Conservation (phyloP, 805 yeast genomes). For the Cyberlindnera veronae region DNA sequence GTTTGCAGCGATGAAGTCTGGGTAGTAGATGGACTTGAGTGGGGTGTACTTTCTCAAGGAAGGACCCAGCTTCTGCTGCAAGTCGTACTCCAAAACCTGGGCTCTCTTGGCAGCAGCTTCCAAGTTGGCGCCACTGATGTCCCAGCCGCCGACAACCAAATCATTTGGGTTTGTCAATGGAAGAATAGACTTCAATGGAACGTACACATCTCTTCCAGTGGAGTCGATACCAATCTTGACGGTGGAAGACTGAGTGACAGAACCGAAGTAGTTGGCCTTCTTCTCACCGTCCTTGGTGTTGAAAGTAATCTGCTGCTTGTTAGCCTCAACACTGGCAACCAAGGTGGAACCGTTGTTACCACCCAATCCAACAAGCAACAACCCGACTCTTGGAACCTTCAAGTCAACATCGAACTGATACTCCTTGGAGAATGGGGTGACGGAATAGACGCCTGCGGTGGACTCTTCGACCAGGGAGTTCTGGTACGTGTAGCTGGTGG, state of each 20-base stretch:
- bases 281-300: conserved; percentile 77
- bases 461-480: conserved; percentile 65
- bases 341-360: conserved; percentile 96
- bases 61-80: conserved; percentile 71
- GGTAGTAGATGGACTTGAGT: conserved; percentile 84
- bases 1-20: conserved; percentile 94
- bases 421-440: conserved; percentile 67
- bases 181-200: conserved; percentile 84
- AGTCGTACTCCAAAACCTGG: conserved; percentile 78
- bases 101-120: conserved; percentile 81
- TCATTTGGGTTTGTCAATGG: conserved; percentile 92
- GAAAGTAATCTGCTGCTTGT: conserved; percentile 73
- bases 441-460: conserved; percentile 45
- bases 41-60: conserved; percentile 63
- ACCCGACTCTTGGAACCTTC: conserved; percentile 79
- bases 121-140: conserved; percentile 69
- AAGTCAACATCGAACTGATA: conserved; percentile 86
- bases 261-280: conserved; percentile 80
- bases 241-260: conserved; percentile 91
- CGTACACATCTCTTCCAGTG: conserved; percentile 81
- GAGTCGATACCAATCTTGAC: conserved; percentile 82
- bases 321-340: conserved; percentile 80
- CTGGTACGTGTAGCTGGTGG: conserved; percentile 58
- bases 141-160: conserved; percentile 92
- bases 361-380: conserved; percentile 90